phyloP scores from a whole-genome alignment of 106 monocot species.

The Dendrobium chrysotoxum region DNA sequence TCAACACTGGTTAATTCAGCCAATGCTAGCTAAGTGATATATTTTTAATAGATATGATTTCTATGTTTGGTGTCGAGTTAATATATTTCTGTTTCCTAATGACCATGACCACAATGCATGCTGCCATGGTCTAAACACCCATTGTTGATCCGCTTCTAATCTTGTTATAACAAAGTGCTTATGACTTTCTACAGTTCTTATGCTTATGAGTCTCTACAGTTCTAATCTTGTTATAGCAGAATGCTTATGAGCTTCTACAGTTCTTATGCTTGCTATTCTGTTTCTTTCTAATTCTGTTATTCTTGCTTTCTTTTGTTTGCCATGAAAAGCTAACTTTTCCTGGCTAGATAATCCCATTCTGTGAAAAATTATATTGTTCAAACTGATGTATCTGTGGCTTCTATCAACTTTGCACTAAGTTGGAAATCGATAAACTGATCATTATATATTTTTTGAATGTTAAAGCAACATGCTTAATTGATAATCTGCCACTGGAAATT shows the following conservation, averaged over 20 bases:
- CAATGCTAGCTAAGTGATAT: background rate
- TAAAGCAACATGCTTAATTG: background rate
- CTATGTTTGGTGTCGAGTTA: background rate
- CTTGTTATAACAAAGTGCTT: too few relatives aligned
- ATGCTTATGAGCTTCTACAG: too few relatives aligned
- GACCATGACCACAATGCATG: background rate
- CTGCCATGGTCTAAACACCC: background rate
- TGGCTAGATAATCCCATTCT: too few relatives aligned
- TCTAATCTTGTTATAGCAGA: too few relatives aligned
- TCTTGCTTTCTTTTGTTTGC: too few relatives aligned
- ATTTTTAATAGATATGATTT: background rate
- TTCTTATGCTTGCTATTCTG: too few relatives aligned
- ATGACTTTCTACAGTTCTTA: too few relatives aligned
- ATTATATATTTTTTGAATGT: background rate
- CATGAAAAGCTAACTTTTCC: too few relatives aligned
- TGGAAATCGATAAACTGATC: background rate
- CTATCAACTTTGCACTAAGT: background rate
- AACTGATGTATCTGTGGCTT: background rate
- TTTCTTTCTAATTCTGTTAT: too few relatives aligned
- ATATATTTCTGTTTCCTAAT: background rate
- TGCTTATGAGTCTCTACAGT: too few relatives aligned
- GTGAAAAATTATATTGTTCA: background rate
- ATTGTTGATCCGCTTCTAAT: too few relatives aligned
- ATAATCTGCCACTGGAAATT: background rate
- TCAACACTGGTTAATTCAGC: background rate